Evolutionary conservation across 108 stramenopile species (phyloP).

Genomic region (Stephanodiscus triporus): DNA sequence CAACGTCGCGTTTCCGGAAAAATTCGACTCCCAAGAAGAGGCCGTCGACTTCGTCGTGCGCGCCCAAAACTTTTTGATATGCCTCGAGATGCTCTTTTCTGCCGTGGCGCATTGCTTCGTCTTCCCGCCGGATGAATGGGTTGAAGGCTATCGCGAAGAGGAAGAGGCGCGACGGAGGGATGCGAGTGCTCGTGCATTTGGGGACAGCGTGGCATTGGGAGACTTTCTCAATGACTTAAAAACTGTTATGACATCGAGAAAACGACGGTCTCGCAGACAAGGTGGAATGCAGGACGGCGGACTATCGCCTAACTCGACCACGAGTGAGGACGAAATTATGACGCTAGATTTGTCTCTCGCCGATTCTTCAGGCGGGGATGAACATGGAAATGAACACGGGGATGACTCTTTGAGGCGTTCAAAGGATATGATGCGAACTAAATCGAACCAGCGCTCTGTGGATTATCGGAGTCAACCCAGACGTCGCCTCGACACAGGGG

Average conservation of each 20-base stretch:
- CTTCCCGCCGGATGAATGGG: slow-evolving; percentile 89
- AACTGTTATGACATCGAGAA: slow-evolving; percentile 46
- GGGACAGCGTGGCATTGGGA: slow-evolving; percentile 61
- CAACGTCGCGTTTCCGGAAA: slow-evolving; percentile 36
- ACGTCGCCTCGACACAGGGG: slow-evolving; percentile 15
- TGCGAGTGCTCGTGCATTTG: slow-evolving; percentile 26
- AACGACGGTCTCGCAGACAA: slow-evolving; percentile 17
- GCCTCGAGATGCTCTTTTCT: slow-evolving; percentile 91
- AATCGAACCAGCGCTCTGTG: not conserved
- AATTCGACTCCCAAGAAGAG: slow-evolving; percentile 41
- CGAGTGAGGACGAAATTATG: slow-evolving; percentile 11
- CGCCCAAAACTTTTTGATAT: slow-evolving; percentile 88
- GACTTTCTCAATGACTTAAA: slow-evolving; percentile 77
- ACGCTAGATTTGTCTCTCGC: slow-evolving; percentile 6
- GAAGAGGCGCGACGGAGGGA: slow-evolving; percentile 43
- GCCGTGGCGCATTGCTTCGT: slow-evolving; percentile 87
- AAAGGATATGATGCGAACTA: not conserved
- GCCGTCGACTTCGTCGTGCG: slow-evolving; percentile 52
- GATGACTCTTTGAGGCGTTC: not conserved
- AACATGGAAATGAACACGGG: not conserved
- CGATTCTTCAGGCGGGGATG: not conserved
- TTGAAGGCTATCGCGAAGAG: slow-evolving; percentile 64
- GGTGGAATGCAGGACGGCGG: slow-evolving; percentile 24
- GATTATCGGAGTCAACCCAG: not conserved
- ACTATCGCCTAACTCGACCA: slow-evolving; percentile 18